Base-by-base conservation (phyloP, 257 asterid genomes). In the Coffea canephora region DNA sequence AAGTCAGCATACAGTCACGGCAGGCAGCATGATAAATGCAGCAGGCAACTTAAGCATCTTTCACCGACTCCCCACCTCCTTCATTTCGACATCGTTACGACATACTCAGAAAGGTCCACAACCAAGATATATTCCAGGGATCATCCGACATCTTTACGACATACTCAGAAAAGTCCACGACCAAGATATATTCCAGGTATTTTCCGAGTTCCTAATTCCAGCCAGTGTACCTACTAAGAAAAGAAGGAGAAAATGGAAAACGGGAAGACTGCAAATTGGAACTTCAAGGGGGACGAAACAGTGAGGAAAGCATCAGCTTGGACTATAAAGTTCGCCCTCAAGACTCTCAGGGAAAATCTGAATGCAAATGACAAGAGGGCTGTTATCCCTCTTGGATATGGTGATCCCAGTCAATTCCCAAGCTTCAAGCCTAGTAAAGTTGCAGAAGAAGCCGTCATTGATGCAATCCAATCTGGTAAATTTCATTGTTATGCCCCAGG, bases 401-500 rank as follows among this genome's bases (percentile, higher is more conserved):
- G 96, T 11, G 96, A 92, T 77, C 96, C 97, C 10, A 86, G 91
- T 25, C 82, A 86, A 3, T 89, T 88, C 46, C 91, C 94, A 0
- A 74, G 90, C 70, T 91, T 87, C 86, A 61, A 85, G 84, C 87
- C 97, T 1, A 69, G 86, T 64, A 82, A 84, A 2, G 76, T 82
- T 3, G 90, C 86, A 8, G 90, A 84, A 74, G 84, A 92, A 31
- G 91, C 96, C 80, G 70, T 91, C 43, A 71, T 82, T 78, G 81
- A 69, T 54, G 81, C 96, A 67, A 84, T 91, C 49, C 86, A 82
- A 39, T 91, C 94, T 41, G 75, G 84, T 55, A 76, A 78, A 55
- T 89, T 74, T 88, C 91, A 92, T 76, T 89, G 89, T 77, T 92
- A 92, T 78, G 59, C 84, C 23, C 86, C 91, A 1, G 73, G 85